Evolutionary conservation across 2,329 filamentous ascomycete genomes (phyloP).

Genomic region (Rugonectria rugulosa): DNA sequence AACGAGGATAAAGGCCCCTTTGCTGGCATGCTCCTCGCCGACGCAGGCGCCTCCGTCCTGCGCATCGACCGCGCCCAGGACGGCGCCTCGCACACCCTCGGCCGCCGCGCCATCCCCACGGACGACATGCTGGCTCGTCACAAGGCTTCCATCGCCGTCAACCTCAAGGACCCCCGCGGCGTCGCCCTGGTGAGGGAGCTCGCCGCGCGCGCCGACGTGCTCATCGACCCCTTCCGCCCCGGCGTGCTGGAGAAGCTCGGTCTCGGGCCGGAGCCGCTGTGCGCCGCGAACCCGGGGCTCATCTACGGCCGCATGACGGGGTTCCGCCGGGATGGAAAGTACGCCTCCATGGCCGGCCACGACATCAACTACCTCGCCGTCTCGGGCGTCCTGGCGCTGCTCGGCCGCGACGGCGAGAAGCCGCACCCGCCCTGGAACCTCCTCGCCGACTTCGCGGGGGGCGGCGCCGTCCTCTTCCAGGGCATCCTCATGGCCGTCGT

Average conservation of each 20-base stretch:
- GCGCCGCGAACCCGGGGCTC: slow-evolving; percentile 73
- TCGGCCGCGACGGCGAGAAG: slow-evolving; percentile 73
- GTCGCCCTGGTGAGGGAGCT: slow-evolving; percentile 72
- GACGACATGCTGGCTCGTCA: slow-evolving; percentile 78
- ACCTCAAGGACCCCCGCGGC: slow-evolving; percentile 75
- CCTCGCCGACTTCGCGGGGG: slow-evolving; percentile 89
- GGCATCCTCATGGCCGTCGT: slow-evolving; percentile 84
- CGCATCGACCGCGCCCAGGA: slow-evolving; percentile 77
- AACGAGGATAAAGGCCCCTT: slow-evolving; percentile 84
- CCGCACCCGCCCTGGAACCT: slow-evolving; percentile 86
- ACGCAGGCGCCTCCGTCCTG: slow-evolving; percentile 87
- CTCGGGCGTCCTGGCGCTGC: slow-evolving; percentile 77
- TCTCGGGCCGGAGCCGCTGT: slow-evolving; percentile 74
- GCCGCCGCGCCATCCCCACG: slow-evolving; percentile 53
- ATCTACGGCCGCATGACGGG: slow-evolving; percentile 89
- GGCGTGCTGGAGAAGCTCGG: slow-evolving; percentile 88
- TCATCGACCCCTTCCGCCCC: slow-evolving; percentile 94
- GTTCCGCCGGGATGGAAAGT: slow-evolving; percentile 86
- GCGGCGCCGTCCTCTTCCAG: slow-evolving; percentile 81
- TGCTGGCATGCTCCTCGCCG: slow-evolving; percentile 85
- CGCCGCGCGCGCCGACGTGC: slow-evolving; percentile 75
- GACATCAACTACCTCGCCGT: slow-evolving; percentile 98
- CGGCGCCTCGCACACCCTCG: slow-evolving; percentile 48
- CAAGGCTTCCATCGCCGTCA: slow-evolving; percentile 81
- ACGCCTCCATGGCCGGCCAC: slow-evolving; percentile 88